A percentile compares a stretch with the other conserved stretches of the same genome.
phyloP scores from a whole-genome alignment of 306 rosid genomes.

The Pyrus pyrifolia region DNA sequence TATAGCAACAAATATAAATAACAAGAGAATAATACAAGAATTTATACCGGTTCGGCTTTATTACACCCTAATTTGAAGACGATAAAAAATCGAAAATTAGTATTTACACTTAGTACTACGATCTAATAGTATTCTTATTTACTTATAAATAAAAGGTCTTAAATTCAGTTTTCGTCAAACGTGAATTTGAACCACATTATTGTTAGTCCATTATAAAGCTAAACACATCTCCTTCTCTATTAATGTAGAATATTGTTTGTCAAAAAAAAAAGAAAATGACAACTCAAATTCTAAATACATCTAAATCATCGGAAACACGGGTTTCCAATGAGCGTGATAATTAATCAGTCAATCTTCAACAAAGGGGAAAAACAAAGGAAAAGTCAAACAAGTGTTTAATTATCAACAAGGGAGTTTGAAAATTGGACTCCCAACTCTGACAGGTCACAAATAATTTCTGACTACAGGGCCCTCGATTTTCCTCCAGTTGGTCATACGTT shows the following conservation, averaged over 20 bases:
- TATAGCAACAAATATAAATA: no score
- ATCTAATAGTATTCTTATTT: fast-evolving
- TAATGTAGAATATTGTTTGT: no score
- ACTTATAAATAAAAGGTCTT: fast-evolving
- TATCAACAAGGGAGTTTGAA: not conserved
- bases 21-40: not conserved
- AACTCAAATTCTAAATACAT: not conserved
- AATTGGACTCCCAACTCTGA: not conserved
- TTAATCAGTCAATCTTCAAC: not conserved
- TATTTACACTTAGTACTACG: no score
- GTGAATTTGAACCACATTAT: no score
- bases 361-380: not conserved
- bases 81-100: no score
- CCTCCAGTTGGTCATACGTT: not conserved
- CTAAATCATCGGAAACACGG: not conserved
- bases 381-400: not conserved
- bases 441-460: not conserved
- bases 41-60: not conserved
- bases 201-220: fast-evolving
- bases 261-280: no score
- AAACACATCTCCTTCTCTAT: no score
- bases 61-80: not conserved
- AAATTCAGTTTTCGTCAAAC: no score
- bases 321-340: no score
- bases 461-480: not conserved